Base-by-base conservation (phyloP, 1,284 basidiomycete species). In the Puccinia polysora region DNA sequence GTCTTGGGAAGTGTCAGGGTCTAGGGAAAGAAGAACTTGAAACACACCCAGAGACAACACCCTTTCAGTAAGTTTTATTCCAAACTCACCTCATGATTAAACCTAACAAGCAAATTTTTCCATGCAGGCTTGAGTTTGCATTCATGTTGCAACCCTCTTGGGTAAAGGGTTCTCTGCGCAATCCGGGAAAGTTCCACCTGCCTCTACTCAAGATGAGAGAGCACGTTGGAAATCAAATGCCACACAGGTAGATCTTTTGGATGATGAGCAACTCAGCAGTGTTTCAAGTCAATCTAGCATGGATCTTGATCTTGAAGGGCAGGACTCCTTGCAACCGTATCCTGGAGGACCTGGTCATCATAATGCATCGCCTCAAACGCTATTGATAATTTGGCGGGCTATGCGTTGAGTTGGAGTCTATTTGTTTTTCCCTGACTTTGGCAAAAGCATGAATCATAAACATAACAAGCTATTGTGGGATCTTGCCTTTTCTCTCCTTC, bases 341-440 rank as follows among this genome's bases (percentile, higher is more conserved):
- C 1, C 59, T 25, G 59, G 34, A 5, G 59, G 59, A 25, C 59
- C 59, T 2, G 59, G 59, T 2, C 59, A 63, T 63, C 34, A 12
- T 25, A 23, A 43, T 2, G 59, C 59, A 20, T 43, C 59, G 10
- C 40, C 34, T 1, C 34, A 63, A 28, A 40, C 36, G 28, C 4
- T 63, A 4, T 2, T 10, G 1, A 45, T 63, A 0, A 63, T 63
- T 18, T 63, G 59, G 59, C 23, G 12, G 10, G 40, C 20, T 20
- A 63, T 63, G 59, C 59, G 34, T 12, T 8, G 20, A n/a, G 38
- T 30, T 1, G 38, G 59, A 30, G 28, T 63, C 18, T 12, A 23
- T 14, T 43, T 20, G 5, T 63, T 63, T 28, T 28, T 34, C 0
- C 59, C 59, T 2, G n/a, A 40, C 28, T 45, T 63, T 2, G 2